phyloP scores from a whole-genome alignment of 1,284 basidiomycete species.

The Neonothopanus nambi region DNA sequence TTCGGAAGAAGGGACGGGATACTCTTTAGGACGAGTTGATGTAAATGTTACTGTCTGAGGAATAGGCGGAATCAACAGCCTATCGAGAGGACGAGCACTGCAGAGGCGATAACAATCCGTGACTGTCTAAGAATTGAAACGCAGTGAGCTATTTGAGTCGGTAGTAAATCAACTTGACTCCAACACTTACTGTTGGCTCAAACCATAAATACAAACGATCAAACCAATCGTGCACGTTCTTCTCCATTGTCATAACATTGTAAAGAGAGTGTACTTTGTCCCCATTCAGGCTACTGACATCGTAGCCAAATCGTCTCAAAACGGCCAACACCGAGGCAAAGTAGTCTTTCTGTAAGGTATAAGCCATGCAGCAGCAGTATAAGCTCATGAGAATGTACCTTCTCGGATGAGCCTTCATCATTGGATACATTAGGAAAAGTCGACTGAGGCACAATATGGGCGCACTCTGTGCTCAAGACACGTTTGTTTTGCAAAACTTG shows the following conservation, averaged over 20 bases:
- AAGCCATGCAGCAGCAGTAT: not conserved
- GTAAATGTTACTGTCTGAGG: no score
- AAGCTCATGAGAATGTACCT: no score
- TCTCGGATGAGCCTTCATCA: no score
- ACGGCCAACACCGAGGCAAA: constrained; percentile 1
- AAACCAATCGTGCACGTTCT: constrained; percentile 23
- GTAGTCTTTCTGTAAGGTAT: constrained; percentile 8
- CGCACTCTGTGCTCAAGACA: not conserved
- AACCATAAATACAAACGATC: constrained; percentile 30
- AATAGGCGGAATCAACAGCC: no score
- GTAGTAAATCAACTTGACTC: not conserved
- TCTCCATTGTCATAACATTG: constrained; percentile 30
- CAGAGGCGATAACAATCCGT: no score
- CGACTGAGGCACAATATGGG: constrained; percentile 7
- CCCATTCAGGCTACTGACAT: constrained; percentile 9
- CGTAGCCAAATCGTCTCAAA: not conserved
- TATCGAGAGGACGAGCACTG: no score
- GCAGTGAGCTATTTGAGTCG: not conserved
- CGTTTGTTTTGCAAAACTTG: no score
- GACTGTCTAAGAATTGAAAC: no score
- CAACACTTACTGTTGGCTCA: constrained; percentile 24
- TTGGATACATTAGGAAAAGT: constrained; percentile 8
- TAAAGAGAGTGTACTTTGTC: constrained; percentile 32
- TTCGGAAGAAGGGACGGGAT: constrained; percentile 13
- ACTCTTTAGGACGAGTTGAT: not conserved